These are phyloP conservation scores for Claviceps purpurea DNA, from an alignment of 2,329 filamentous ascomycete genomes.

Conservation along the genomic window DNA sequence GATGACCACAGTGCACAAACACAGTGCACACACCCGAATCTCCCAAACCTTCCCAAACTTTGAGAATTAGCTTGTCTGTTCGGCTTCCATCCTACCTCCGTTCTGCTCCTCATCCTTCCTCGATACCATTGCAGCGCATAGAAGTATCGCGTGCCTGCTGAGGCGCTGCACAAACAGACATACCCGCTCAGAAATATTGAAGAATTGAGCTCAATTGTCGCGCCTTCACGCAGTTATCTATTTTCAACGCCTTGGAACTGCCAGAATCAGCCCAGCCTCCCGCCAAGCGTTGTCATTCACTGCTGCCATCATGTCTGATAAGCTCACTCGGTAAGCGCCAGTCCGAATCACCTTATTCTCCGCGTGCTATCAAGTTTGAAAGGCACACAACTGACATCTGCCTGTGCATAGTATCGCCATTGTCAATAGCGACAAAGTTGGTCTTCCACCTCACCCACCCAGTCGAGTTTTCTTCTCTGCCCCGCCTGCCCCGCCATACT, in stretches of 20 bases:
- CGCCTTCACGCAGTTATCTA: not conserved
- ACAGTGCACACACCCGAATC: constrained; percentile 3
- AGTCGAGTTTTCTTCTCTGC: constrained; percentile 5
- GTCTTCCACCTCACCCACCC: constrained; percentile 11
- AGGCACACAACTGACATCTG: constrained; percentile 12
- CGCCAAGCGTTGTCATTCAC: constrained; percentile 4
- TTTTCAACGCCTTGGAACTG: not conserved
- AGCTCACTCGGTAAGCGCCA: constrained; percentile 72
- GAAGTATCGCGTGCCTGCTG: constrained; percentile 8
- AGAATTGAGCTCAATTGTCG: not conserved
- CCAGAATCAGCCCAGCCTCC: constrained; percentile 2
- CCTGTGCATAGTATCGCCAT: constrained; percentile 70
- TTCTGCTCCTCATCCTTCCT: constrained; percentile 3
- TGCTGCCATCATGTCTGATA: constrained; percentile 64
- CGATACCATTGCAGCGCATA: not conserved
- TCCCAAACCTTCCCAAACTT: constrained; percentile 1
- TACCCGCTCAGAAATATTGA: not conserved
- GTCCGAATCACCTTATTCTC: not conserved
- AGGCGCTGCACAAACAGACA: not conserved
- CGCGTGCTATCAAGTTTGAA: not conserved
- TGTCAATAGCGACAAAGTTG: constrained; percentile 94
- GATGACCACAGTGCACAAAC: constrained; percentile 20
- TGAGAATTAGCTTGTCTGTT: too few relatives aligned
- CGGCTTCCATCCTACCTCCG: too few relatives aligned
- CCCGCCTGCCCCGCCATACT: constrained; percentile 14